Evolutionary conservation across 1,284 basidiomycete genomes (phyloP).

Genomic region (Cutaneotrichosporon arboriforme): DNA sequence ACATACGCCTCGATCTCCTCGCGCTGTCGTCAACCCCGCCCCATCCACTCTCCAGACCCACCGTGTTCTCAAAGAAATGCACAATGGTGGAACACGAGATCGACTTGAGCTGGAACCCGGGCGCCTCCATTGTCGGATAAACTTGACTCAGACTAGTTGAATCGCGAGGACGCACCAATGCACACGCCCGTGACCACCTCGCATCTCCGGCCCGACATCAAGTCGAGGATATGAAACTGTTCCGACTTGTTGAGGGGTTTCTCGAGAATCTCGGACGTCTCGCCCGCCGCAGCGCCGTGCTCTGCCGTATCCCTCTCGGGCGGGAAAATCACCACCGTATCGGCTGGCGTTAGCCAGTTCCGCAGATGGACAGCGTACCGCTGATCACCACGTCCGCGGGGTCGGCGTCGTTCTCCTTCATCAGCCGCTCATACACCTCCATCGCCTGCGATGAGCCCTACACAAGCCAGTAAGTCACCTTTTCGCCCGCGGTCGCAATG

Average conservation of each 20-base stretch:
- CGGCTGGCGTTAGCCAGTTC: conserved; percentile 55
- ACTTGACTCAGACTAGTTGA: conserved; percentile 49
- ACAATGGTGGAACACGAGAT: conserved; percentile 78
- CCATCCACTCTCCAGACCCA: conserved; percentile 36
- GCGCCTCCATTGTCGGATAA: conserved; percentile 74
- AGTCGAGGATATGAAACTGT: conserved; percentile 48
- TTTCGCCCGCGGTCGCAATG: conserved; percentile 84
- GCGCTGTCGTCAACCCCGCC: conserved; percentile 19
- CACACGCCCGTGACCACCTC: conserved; percentile 88
- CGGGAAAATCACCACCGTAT: conserved; percentile 84
- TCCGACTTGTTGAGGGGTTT: conserved; percentile 77
- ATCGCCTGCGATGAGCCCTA: conserved; percentile 54
- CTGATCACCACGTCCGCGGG: conserved; percentile 90
- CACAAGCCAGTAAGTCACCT: conserved; percentile 48
- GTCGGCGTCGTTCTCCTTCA: conserved; percentile 66
- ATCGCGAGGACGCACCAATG: conserved; percentile 55
- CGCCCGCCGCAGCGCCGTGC: conserved; percentile 29
- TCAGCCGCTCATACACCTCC: conserved; percentile 83
- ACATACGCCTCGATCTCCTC: conserved; percentile 73
- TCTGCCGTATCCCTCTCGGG: conserved; percentile 57
- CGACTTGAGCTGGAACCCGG: conserved; percentile 80
- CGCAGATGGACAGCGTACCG: conserved; percentile 52
- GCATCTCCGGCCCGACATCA: conserved; percentile 76
- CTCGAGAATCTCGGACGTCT: conserved; percentile 57
- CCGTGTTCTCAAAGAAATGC: conserved; percentile 68